A percentile compares a stretch with the other conserved stretches of the same genome.
These are phyloP conservation scores for Acer campestre DNA, from an alignment of 345 rosid genomes.

Conservation along the genomic window DNA sequence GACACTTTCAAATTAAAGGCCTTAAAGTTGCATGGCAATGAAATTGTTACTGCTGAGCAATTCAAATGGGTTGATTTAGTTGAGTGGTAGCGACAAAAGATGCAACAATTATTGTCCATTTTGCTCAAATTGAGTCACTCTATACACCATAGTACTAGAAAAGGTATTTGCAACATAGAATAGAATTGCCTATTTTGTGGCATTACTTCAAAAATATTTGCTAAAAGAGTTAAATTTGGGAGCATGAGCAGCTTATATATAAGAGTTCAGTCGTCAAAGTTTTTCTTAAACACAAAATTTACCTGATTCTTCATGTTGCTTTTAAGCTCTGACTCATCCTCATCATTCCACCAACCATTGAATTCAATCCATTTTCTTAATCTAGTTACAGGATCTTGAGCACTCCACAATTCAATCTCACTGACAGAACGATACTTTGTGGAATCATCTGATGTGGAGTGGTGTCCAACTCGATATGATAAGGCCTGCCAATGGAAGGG, in stretches of 20 bases:
- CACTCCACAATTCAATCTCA: conserved; percentile 80
- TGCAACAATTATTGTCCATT: not conserved
- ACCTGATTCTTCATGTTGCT: conserved; percentile 72
- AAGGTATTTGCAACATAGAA: not conserved
- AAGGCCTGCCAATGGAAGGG: conserved; percentile 54
- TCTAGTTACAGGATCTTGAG: conserved; percentile 64
- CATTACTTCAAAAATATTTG: not conserved
- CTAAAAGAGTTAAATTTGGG: not conserved
- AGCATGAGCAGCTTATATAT: not conserved
- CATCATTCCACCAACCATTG: conserved; percentile 78
- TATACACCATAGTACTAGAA: not conserved
- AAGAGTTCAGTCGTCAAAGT: not conserved
- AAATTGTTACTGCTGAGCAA: too few species aligned
- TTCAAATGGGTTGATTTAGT: not conserved
- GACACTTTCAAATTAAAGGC: conserved; percentile 4
- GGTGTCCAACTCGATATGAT: conserved; percentile 88
- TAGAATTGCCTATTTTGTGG: not conserved
- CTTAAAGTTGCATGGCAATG: not conserved
- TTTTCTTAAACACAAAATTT: not conserved
- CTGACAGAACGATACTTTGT: conserved; percentile 73
- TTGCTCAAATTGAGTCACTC: not conserved
- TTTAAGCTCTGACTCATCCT: conserved; percentile 62
- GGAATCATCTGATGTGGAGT: conserved; percentile 95
- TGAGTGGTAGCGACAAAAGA: not conserved
- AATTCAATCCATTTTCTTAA: conserved; percentile 73